These are phyloP conservation scores for Ajuga chamaepitys DNA, from an alignment of 257 asterid genomes.

Conservation along the genomic window DNA sequence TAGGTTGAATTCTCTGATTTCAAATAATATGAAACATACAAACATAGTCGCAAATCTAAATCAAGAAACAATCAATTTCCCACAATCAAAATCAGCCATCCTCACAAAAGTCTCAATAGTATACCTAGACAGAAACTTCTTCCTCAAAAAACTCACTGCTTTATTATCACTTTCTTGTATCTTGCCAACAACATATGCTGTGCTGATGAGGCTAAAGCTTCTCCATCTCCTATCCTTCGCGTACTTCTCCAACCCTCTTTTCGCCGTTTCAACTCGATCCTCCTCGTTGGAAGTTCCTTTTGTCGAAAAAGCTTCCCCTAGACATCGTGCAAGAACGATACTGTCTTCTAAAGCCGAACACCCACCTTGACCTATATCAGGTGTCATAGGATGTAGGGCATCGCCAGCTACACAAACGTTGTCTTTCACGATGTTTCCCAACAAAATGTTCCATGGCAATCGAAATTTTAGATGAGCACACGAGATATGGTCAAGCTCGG, in stretches of 20 bases:
- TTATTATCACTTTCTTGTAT: slow-evolving; percentile 48
- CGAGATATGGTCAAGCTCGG: slow-evolving; percentile 36
- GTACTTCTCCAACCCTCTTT: slow-evolving; percentile 36
- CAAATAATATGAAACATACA: no score
- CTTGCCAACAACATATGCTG: slow-evolving; percentile 48
- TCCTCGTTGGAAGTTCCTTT: not conserved
- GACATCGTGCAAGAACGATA: slow-evolving; percentile 54
- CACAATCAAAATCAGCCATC: slow-evolving; percentile 45
- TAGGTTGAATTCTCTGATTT: no score
- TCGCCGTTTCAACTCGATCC: slow-evolving; percentile 17
- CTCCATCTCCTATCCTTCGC: slow-evolving; percentile 66
- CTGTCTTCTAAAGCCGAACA: slow-evolving; percentile 70
- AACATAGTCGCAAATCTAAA: not conserved
- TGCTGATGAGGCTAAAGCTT: slow-evolving; percentile 47
- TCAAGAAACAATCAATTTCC: slow-evolving; percentile 24
- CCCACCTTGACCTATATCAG: slow-evolving; percentile 80
- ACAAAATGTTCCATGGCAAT: slow-evolving; percentile 53
- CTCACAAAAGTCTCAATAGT: slow-evolving; percentile 17
- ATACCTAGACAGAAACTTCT: slow-evolving; percentile 26
- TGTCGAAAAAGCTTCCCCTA: slow-evolving; percentile 28
- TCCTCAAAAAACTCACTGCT: slow-evolving; percentile 41
- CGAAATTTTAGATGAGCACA: slow-evolving; percentile 41
- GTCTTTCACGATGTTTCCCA: slow-evolving; percentile 33
- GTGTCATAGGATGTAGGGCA: slow-evolving; percentile 86
- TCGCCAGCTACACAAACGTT: slow-evolving; percentile 64